These are phyloP conservation scores for Ogataea glucozyma DNA, from an alignment of 805 yeast genomes.

Conservation along the genomic window DNA sequence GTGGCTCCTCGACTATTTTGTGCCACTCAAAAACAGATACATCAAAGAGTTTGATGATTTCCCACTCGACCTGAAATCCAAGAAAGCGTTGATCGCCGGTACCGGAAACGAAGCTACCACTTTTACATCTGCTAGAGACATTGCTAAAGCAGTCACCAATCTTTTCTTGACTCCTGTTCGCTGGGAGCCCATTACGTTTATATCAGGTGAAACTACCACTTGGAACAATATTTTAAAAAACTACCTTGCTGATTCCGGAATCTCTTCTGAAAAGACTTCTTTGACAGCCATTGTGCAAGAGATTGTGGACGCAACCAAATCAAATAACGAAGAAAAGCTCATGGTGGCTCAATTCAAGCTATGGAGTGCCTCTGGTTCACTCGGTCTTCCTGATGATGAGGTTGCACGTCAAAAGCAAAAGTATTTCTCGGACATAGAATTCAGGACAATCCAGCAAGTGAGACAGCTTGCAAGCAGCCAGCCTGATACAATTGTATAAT, in stretches of 20 bases:
- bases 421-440: background rate
- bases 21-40: background rate
- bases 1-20: slow-evolving; percentile 4
- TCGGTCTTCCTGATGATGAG: background rate
- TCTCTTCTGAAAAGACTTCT: background rate
- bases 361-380: slow-evolving; percentile 1
- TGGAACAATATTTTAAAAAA: background rate
- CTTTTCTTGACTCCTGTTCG: background rate
- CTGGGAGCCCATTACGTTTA: slow-evolving; percentile 1
- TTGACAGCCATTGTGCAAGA: background rate
- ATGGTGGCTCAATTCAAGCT: background rate
- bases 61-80: background rate
- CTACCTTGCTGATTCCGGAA: background rate
- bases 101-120: slow-evolving; percentile 2
- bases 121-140: slow-evolving; percentile 1
- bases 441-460: background rate
- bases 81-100: background rate
- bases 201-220: slow-evolving; percentile 3
- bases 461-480: background rate
- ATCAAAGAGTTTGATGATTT: slow-evolving; percentile 3
- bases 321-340: background rate
- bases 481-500: background rate
- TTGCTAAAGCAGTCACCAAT: slow-evolving; percentile 3
- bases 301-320: background rate
- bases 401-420: background rate